Percentiles rank a stretch among this genome's conserved stretches.
phyloP scores from a whole-genome alignment of 345 rosid genomes.

The Eucalyptus polybractea region DNA sequence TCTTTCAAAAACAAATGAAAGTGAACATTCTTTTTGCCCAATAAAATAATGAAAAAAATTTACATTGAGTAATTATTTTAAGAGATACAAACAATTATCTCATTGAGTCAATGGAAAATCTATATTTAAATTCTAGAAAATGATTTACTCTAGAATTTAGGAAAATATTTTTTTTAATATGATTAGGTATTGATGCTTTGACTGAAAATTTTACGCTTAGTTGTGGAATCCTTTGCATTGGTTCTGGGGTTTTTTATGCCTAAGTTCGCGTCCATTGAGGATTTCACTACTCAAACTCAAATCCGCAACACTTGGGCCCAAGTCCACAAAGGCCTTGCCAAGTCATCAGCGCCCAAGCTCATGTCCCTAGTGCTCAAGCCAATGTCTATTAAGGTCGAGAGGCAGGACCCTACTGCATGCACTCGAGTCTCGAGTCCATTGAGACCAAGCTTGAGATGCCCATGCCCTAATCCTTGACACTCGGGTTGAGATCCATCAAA shows the following conservation, averaged over 20 bases:
- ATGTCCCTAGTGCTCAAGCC: neutral
- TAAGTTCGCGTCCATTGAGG: no score
- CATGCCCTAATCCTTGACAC: neutral
- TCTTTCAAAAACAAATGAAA: neutral
- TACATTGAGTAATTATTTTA: neutral
- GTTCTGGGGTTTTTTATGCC: no score
- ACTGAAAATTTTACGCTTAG: no score
- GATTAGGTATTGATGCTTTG: no score
- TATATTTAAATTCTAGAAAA: no score
- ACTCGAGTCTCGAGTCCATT: neutral
- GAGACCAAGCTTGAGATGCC: neutral
- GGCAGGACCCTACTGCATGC: neutral
- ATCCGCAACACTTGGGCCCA: neutral
- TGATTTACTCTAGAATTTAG: neutral
- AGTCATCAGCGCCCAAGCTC: neutral
- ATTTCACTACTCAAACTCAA: no score
- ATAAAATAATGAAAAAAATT: no score
- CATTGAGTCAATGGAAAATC: neutral
- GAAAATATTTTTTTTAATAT: no score
- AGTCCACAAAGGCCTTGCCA: neutral
- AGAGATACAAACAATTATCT: neutral
- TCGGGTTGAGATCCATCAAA: neutral
- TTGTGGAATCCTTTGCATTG: no score
- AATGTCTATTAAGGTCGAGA: neutral
- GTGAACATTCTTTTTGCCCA: no score